Evolutionary conservation across 371 early-diverging fungal species (phyloP), one percentile per base, ranked within the genome.

Genomic region (Haplosporangium sp.): DNA sequence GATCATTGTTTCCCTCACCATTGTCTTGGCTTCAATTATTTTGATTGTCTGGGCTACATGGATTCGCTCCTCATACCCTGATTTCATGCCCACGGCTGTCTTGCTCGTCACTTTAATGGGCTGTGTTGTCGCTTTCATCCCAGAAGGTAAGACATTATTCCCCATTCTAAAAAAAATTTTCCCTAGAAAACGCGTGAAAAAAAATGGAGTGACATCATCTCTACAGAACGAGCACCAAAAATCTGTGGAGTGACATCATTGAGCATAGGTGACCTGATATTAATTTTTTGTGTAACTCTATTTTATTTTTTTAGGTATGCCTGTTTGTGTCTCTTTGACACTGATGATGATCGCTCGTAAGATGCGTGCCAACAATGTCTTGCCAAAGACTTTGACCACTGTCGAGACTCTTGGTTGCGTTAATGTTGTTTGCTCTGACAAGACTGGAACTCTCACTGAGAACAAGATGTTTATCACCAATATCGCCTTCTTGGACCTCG

Each of bases 41-140:
- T 61, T 93, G 5, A 48, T 88, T 27, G 71, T 88, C 11, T 92
- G 89, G 90, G 84, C 69, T 1, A 77, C 78, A 35, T 88, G 85
- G 87, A 77, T 89, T 65, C 84, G 85, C 67, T 71, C 61, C 3
- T 39, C 59, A 2, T 89, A 84, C 60, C 90, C 89, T 3, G 74
- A 72, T 5, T 92, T 90, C 63, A 79, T 92, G 70, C 73, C 84
- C 4, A 62, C 86, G 2, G 84, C 91, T 10, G 86, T 76, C 55
- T 89, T 92, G 17, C 87, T 94, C 48, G 86, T 89, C 56, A 92
- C 94, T 50, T 87, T 90, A 48, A 91, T 95, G 71, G 94, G 93
- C 40, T 88, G 93, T 17, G 86, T 94, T 62, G 88, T 92, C 15
- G 88, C 90, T 11, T 90, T 88, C 69, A 88, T 92, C 15, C 93